Evolutionary conservation across 1,284 basidiomycete genomes (phyloP), one percentile per base, ranked within the genome.

Genomic region (Ceratobasidium sp.): DNA sequence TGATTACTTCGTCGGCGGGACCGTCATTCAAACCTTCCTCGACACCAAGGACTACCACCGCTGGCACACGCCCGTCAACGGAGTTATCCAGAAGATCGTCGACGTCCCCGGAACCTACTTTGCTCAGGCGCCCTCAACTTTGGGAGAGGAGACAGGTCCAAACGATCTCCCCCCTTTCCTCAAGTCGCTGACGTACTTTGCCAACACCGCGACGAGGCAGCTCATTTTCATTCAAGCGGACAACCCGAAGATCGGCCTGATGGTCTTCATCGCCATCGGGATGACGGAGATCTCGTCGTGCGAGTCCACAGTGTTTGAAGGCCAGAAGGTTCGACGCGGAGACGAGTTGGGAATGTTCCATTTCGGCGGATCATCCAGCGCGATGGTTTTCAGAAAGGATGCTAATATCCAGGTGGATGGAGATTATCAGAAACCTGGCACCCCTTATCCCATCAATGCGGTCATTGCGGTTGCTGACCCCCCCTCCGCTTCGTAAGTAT

Each of bases 241-340:
- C 64, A 87, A 89, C 79, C 83, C 85, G 0, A 80, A 82, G 42
- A 87, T 89, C 54, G 88, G 89, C 0, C 78, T 88, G 74, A 84
- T 88, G 81, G 85, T 84, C 65, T 87, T 90, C 80, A 83, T 89
- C 10, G 86, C 81, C 0, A 84, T 90, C 31, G 89, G 89, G 0
- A 89, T 90, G 88, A 84, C 83, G 0, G 89, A 90, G 81, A 85
- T 90, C 0, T 89, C 89, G 23, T 88, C 87, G 6, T 87, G 86
- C 67, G 85, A 74, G 33, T 58, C 83, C 0, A 81, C 79, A 15
- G 83, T 86, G 65, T 73, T 61, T 64, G 79, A 68, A n/a, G 83
- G 83, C 0, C 78, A 85, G 33, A 75, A 80, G 45, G 80, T 89
- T 17, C 83, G 83, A 75, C 86, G 87, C 79, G 87, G 88, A 0